These are phyloP conservation scores for Lachancea dasiensis DNA, from an alignment of 805 yeast species.

Conservation along the genomic window DNA sequence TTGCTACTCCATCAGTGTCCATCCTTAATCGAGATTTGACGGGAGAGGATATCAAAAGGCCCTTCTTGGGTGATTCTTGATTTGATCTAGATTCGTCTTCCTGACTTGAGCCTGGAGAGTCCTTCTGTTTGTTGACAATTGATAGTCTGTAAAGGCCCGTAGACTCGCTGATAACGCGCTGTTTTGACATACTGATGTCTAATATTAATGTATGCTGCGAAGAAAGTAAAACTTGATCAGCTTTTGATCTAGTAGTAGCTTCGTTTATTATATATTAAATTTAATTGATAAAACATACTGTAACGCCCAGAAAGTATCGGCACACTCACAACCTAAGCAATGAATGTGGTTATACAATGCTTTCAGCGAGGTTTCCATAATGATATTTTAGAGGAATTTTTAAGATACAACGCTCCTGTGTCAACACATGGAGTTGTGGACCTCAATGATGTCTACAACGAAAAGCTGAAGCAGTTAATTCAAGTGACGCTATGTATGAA, in stretches of 20 bases:
- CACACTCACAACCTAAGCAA: background rate
- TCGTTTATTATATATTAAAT: too few species aligned
- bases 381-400: constrained; percentile 1
- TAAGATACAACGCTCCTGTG: background rate
- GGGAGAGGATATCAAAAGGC: constrained; percentile 7
- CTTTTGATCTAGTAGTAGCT: too few species aligned
- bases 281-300: too few species aligned
- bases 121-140: constrained; percentile 16
- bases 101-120: background rate
- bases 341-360: constrained; percentile 3
- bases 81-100: background rate
- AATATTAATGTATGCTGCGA: background rate
- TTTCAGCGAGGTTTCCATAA: constrained; percentile 1
- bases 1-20: background rate
- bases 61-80: constrained; percentile 6
- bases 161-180: constrained; percentile 42
- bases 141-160: constrained; percentile 38
- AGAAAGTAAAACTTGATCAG: too few species aligned
- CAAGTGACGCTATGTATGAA: constrained; percentile 6
- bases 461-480: constrained; percentile 5
- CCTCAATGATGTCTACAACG: constrained; percentile 1
- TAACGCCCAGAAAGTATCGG: too few species aligned
- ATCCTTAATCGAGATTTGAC: background rate
- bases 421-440: background rate
- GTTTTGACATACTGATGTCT: constrained; percentile 18